These are phyloP conservation scores for Chrysochromulina tobinii DNA, from an alignment of 78 protist genomes.

Conservation along the genomic window DNA sequence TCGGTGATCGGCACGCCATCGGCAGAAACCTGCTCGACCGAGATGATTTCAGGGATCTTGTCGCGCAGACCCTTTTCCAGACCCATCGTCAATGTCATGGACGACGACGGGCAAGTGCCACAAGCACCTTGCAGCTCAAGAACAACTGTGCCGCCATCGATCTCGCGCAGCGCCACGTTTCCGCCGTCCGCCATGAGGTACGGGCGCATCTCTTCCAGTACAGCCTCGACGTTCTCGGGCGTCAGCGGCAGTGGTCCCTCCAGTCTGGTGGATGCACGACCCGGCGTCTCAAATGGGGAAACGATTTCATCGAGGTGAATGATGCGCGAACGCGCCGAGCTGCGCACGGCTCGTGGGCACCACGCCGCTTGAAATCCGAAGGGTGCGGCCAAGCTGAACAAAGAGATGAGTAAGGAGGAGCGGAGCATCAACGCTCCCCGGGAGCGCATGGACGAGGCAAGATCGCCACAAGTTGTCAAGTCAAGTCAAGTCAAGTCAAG, in stretches of 20 bases:
- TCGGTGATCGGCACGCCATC: neutral
- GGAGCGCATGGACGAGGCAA: no score
- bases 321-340: no score
- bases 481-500: no score
- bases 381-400: no score
- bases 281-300: no score
- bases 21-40: slow-evolving; percentile 16
- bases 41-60: neutral
- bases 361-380: no score
- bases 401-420: no score
- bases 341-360: no score
- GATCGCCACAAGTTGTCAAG: no score
- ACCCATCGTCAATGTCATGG: slow-evolving; percentile 48
- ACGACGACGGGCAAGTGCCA: slow-evolving; percentile 34
- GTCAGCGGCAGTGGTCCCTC: neutral
- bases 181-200: slow-evolving; percentile 43
- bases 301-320: no score
- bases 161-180: slow-evolving; percentile 27
- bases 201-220: slow-evolving; percentile 37
- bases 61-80: slow-evolving; percentile 37
- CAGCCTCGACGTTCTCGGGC: neutral
- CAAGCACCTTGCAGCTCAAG: slow-evolving; percentile 35
- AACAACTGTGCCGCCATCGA: slow-evolving; percentile 7
- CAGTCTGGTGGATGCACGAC: neutral
- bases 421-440: no score